Base-by-base conservation (phyloP, 345 rosid genomes). In the Hypericum perforatum region DNA sequence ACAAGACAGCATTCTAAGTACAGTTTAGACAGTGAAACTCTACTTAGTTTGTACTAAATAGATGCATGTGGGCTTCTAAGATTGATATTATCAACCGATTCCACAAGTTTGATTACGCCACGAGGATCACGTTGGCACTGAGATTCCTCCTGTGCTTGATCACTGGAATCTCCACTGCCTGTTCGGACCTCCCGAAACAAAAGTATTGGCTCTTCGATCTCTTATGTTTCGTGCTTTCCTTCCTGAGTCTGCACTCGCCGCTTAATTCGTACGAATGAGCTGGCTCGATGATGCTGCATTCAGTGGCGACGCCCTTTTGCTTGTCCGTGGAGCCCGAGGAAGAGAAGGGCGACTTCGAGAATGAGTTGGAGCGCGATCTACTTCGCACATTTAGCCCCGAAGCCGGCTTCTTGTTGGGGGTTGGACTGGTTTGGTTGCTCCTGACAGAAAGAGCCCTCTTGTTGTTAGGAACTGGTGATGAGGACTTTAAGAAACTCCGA, bases 371-470 rank as follows among this genome's bases (percentile, higher is more conserved):
- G 6, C 83, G 82, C n/a, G 89, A 74, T 48, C 86, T 71, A 29
- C 77, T 70, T 9, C 77, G 64, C 52, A 67, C 49, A 2, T 56
- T 64, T 63, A 73, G 43, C 9, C 78, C 88, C 11, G 78, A 77
- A 51, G 90, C 90, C 45, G 73, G 53, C 48, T 79, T 90, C 75
- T 86, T 86, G 77, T 79, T 78, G 32, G 85, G 80, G 11, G 75
- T 74, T 16, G 94, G 95, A 57, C 95, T 90, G 8, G 94, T 80
- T 57, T 72, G 84, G 62, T 73, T 73, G 46, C 95, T 86, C 74
- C 97, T 77, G 15, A 84, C 95, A 0, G 94, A 71, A 10, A 90
- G 69, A 9, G 88, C 72, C 45, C 94, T 71, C 55, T 86, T 90
- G 64, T 80, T 61, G 69, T 54, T 85, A 3, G 84, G 76, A 56